These are phyloP conservation scores for Funneliformis geosporum DNA, from an alignment of 192 early-diverging fungal species.

Conservation along the genomic window DNA sequence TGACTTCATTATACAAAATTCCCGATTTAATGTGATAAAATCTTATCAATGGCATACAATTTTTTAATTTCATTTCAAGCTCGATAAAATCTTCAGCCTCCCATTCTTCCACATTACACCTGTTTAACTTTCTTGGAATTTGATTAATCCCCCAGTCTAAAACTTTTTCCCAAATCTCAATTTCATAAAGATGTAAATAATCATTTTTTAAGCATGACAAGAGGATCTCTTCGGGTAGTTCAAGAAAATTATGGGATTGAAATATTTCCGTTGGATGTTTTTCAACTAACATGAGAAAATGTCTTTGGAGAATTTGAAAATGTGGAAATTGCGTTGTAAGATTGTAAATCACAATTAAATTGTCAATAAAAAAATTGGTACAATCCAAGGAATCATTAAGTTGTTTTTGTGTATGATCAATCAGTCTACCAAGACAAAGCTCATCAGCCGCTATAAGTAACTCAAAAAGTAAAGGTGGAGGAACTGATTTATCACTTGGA, in stretches of 20 bases:
- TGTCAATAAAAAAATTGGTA: neutral
- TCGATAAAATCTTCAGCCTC: neutral
- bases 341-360: neutral
- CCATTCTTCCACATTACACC: neutral
- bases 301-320: neutral
- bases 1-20: neutral
- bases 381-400: neutral
- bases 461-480: neutral
- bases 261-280: neutral
- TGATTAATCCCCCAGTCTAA: conserved; percentile 3
- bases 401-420: neutral
- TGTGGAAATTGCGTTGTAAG: neutral
- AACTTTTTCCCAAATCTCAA: neutral
- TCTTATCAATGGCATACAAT: neutral
- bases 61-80: conserved; percentile 2
- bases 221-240: neutral
- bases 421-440: neutral
- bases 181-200: neutral
- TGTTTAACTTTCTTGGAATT: neutral
- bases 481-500: neutral
- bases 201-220: neutral
- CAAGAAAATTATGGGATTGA: neutral
- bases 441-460: neutral
- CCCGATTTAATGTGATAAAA: neutral
- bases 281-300: neutral